Evolutionary conservation across 2,329 filamentous ascomycete genomes (phyloP).

Genomic region (Apiospora aurea): DNA sequence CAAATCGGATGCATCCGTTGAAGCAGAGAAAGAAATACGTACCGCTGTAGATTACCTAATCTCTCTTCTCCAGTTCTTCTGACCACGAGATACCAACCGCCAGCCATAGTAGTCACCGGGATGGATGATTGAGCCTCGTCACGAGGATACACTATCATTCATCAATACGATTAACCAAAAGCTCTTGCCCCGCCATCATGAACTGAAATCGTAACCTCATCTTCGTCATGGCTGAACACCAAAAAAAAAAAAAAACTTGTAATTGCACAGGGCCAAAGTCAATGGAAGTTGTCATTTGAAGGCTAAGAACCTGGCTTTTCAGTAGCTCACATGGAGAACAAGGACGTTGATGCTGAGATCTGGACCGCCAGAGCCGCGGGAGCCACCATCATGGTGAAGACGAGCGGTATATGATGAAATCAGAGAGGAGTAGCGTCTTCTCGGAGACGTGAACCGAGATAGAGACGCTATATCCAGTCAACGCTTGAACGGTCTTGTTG

Average conservation of each 20-base stretch:
- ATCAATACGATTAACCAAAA: neutral
- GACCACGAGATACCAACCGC: neutral
- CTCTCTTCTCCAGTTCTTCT: neutral
- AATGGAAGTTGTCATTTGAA: constrained; percentile 1
- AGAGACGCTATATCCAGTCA: neutral
- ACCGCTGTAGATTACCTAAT: constrained; percentile 5
- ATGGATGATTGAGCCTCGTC: neutral
- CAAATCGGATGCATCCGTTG: neutral
- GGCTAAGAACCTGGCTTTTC: neutral
- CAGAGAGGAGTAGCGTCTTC: neutral
- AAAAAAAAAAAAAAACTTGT: constrained; percentile 15
- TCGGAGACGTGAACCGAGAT: neutral
- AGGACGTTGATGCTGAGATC: neutral
- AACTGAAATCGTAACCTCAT: neutral
- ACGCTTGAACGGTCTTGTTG: neutral
- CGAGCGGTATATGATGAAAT: neutral
- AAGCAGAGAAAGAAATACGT: neutral
- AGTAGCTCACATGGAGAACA: neutral
- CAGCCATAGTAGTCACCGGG: neutral
- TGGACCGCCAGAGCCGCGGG: neutral
- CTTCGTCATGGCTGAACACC: neutral
- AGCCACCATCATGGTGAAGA: neutral
- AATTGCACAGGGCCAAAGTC: neutral
- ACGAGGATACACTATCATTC: neutral
- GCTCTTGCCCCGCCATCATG: neutral